A percentile compares a stretch with the other conserved stretches of the same genome.
Evolutionary conservation across 1,284 basidiomycete species (phyloP).

Genomic region (Moniliella sp.): DNA sequence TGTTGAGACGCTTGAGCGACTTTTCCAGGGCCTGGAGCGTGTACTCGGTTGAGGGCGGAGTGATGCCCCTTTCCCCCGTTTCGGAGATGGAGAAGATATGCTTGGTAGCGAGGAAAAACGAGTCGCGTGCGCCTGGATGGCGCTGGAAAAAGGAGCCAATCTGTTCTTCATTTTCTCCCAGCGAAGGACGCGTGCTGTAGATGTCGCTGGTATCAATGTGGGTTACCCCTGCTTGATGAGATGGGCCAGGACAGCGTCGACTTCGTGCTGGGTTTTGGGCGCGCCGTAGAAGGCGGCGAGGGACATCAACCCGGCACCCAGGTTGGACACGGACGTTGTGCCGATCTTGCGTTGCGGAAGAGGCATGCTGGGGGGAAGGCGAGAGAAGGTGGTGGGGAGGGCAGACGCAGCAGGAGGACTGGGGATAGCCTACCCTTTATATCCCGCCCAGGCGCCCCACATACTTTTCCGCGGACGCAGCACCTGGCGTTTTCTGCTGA

Average conservation of each 20-base stretch:
- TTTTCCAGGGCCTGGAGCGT: slow-evolving; percentile 29
- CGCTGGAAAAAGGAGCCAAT: slow-evolving; percentile 31
- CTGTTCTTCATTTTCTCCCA: slow-evolving; percentile 34
- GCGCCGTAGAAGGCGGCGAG: slow-evolving; percentile 11
- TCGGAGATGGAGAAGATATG: slow-evolving; percentile 23
- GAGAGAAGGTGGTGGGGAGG: too few relatives aligned
- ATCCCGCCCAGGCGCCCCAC: too few relatives aligned
- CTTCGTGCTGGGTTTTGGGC: slow-evolving; percentile 4
- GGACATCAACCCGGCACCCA: too few relatives aligned
- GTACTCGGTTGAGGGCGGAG: slow-evolving; percentile 15
- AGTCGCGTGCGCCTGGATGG: slow-evolving; percentile 20
- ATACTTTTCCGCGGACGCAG: too few relatives aligned
- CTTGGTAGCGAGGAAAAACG: slow-evolving; percentile 36
- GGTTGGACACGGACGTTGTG: too few relatives aligned
- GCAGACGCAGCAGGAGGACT: too few relatives aligned
- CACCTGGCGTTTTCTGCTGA: too few relatives aligned
- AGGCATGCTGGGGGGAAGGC: too few relatives aligned
- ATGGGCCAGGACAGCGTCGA: slow-evolving; percentile 6
- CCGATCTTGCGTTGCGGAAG: too few relatives aligned
- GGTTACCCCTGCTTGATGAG: slow-evolving; percentile 10
- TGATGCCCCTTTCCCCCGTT: slow-evolving; percentile 3
- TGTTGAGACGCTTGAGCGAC: slow-evolving; percentile 28
- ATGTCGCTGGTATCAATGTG: slow-evolving; percentile 15
- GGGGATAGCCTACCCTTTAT: too few relatives aligned
- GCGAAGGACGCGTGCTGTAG: slow-evolving; percentile 8